Evolutionary conservation across 2,329 filamentous ascomycete species (phyloP), one percentile per base, ranked within the genome.

Genomic region (Ilyonectria destructans): DNA sequence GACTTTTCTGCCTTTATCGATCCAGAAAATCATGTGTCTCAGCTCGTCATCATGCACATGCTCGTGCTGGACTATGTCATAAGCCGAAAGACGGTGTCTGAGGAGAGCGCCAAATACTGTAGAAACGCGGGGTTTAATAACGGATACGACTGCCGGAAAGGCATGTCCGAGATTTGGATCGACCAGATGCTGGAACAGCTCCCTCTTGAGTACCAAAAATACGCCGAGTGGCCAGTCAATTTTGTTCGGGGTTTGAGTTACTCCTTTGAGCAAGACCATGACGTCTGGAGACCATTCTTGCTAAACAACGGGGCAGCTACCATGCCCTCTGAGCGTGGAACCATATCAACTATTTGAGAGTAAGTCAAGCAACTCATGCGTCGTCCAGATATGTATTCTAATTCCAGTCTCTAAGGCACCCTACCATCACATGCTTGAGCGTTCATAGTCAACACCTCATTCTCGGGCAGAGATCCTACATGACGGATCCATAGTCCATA

Each of bases 1-100:
- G 79, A 83, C 2, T 83, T 81, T 49, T 62, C 67, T 1, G 65
- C 73, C 0, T 81, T 83, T 31, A 66, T 76, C 17, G 71, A 82
- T 35, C 70, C 77, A 0, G 64, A 67, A 0, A 82, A 81, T 60
- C 58, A 77, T 48, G 58, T 71, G 3, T 77, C 78, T 1, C 82
- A 80, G 45, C 71, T 84, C 0, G 74, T 83, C 3, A 75, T 83
- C 26, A 74, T 80, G 33, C 81, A 84, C 65, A 79, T 82, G 62
- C 75, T 82, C 6, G 69, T 82, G 5, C 45, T 80, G 0, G 78
- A 79, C 9, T 77, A 75, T 52, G 72, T 79, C 48, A 75, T 79
- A 73, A 72, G 72, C 15, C 69, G 73, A 4, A 76, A 74, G 31
- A 65, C 63, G 1, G 58, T 71, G 10, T 67, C 69, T 6, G 59